These are phyloP conservation scores for Apophysomyces variabilis DNA, from an alignment of 371 early-diverging fungal genomes.

Conservation along the genomic window DNA sequence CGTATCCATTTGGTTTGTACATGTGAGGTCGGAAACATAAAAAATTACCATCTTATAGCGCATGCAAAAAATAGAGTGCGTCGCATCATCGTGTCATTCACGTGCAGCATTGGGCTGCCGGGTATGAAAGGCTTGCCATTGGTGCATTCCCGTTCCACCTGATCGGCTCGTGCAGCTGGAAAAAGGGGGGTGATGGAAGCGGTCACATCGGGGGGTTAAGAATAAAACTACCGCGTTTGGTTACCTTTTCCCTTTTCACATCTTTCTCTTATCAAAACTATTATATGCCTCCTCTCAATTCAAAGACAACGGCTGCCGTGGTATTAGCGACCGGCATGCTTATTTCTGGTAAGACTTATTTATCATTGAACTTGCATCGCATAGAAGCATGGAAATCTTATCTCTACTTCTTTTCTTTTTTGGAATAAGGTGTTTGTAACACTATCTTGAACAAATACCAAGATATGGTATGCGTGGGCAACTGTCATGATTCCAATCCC, in stretches of 20 bases:
- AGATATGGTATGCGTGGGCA: constrained; percentile 87
- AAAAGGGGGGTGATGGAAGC: no score
- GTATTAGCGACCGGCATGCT: constrained; percentile 80
- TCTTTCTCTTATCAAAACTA: neutral
- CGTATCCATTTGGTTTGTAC: no score
- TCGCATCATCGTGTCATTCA: no score
- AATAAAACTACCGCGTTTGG: constrained; percentile 8
- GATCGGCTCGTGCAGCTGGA: no score
- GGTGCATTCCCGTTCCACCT: no score
- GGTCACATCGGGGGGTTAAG: neutral
- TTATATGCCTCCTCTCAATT: neutral
- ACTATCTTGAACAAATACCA: constrained; percentile 86
- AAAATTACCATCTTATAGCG: no score
- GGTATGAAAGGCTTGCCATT: no score
- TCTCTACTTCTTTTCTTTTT: neutral
- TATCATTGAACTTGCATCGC: neutral
- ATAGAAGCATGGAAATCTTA: neutral
- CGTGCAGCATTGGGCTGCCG: no score
- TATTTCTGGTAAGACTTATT: constrained; percentile 61
- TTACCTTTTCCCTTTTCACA: neutral
- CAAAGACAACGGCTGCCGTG: constrained; percentile 27
- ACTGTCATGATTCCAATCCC: constrained; percentile 84
- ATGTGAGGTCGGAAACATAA: no score
- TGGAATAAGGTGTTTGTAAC: constrained; percentile 64
- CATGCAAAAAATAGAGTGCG: no score